phyloP scores from a whole-genome alignment of 192 early-diverging fungal genomes.

The Obelidium mucronatum region DNA sequence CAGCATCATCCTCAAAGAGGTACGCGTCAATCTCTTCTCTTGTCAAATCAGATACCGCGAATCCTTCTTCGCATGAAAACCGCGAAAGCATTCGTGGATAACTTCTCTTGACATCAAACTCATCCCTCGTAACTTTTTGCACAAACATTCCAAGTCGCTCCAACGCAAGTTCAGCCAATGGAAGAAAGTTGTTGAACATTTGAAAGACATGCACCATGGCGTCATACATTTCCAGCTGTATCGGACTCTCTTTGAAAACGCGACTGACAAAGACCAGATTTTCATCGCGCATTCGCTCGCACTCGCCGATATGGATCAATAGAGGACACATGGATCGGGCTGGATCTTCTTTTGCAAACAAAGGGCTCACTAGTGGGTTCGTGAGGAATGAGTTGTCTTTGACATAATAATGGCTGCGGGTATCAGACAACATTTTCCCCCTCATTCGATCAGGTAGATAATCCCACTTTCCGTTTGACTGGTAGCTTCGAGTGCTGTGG shows the following conservation, averaged over 20 bases:
- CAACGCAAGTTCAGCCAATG: constrained; percentile 19
- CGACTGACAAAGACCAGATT: constrained; percentile 40
- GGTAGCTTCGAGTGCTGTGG: constrained; percentile 53
- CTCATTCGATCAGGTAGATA: constrained; percentile 46
- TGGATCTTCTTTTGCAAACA: constrained; percentile 43
- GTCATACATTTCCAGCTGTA: constrained; percentile 56
- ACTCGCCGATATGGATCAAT: constrained; percentile 55
- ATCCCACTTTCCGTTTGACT: constrained; percentile 38
- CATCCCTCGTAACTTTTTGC: not conserved
- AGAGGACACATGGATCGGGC: constrained; percentile 46
- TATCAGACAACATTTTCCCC: constrained; percentile 33
- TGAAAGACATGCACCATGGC: constrained; percentile 56
- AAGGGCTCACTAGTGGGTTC: constrained; percentile 54
- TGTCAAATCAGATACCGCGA: not conserved
- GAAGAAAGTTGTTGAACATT: constrained; percentile 38
- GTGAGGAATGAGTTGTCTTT: constrained; percentile 34
- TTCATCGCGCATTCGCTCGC: constrained; percentile 59
- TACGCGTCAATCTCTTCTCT: not conserved
- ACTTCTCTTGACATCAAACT: not conserved
- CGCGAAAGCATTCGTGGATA: not conserved
- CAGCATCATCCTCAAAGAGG: not conserved
- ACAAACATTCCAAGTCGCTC: constrained; percentile 27
- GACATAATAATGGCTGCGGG: constrained; percentile 40
- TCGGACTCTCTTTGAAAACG: constrained; percentile 23
- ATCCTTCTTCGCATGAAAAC: not conserved